Conservation (phyloP, 2,329 filamentous ascomycete species). For the Aspergillus ochraceus region DNA sequence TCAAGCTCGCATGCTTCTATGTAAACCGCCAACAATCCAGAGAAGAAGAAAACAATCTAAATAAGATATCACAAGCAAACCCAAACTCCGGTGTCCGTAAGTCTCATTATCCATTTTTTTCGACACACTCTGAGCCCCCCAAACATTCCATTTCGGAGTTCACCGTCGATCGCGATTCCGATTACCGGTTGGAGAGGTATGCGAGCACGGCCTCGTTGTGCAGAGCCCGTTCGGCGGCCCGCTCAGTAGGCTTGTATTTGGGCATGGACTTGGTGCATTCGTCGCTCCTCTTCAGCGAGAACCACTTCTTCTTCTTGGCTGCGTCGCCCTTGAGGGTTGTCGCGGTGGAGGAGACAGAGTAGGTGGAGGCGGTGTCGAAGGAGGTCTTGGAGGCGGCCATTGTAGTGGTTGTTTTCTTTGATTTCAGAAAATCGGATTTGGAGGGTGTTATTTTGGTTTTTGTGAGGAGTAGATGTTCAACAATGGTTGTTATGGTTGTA, state of each 20-base stretch:
- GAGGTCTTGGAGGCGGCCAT: conserved; percentile 13
- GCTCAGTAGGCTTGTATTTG: neutral
- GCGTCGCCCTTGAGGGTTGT: conserved; percentile 24
- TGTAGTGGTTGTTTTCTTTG: conserved; percentile 13
- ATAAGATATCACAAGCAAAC: neutral
- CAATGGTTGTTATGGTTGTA: neutral
- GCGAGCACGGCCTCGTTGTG: conserved; percentile 25
- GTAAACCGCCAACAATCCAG: conserved; percentile 29
- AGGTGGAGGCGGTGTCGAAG: conserved; percentile 20
- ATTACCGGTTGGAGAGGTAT: conserved; percentile 25
- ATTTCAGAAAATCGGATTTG: neutral
- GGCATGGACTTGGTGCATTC: neutral
- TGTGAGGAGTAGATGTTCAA: neutral
- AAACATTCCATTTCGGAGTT: neutral
- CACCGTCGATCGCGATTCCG: conserved; percentile 13
- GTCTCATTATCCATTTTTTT: neutral
- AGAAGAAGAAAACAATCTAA: conserved; percentile 32
- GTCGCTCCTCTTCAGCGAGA: conserved; percentile 1
- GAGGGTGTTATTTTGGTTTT: conserved; percentile 1
- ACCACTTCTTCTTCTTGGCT: conserved; percentile 8
- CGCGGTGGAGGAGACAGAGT: conserved; percentile 25
- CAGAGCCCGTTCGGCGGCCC: conserved; percentile 6
- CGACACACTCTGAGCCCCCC: too few relatives aligned
- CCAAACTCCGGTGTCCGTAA: conserved; percentile 29
- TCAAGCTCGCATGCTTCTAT: conserved; percentile 26